Percentiles rank a stretch among this genome's conserved stretches.
phyloP scores from a whole-genome alignment of 2,329 filamentous ascomycete species.

The Fusarium sacchari region DNA sequence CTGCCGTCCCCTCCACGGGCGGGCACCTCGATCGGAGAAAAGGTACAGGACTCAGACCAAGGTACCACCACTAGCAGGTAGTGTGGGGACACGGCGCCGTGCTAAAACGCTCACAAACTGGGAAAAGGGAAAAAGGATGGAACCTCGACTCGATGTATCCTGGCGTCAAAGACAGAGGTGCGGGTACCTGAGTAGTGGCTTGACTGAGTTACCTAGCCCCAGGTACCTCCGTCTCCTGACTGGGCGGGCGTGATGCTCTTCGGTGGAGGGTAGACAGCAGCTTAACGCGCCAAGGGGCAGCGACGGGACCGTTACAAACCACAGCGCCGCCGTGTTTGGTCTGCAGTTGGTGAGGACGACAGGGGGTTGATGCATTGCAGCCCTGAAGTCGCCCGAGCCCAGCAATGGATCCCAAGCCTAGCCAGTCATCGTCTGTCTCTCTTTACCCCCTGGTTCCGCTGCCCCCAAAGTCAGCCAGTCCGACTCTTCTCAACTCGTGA shows the following conservation, averaged over 20 bases:
- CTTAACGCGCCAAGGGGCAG: constrained; percentile 37
- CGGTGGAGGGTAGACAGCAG: constrained; percentile 20
- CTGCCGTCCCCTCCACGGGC: constrained; percentile 14
- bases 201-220: constrained; percentile 30
- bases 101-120: constrained; percentile 24
- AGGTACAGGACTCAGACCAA: constrained; percentile 17
- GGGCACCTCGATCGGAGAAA: constrained; percentile 30
- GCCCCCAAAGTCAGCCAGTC: constrained; percentile 26
- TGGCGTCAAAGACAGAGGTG: constrained; percentile 23
- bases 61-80: constrained; percentile 25
- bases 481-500: constrained; percentile 9
- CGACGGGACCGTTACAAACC: constrained; percentile 36
- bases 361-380: constrained; percentile 34
- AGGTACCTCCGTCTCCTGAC: constrained; percentile 33
- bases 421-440: constrained; percentile 20
- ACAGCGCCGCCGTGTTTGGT: constrained; percentile 21
- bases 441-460: constrained; percentile 27
- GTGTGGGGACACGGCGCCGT: constrained; percentile 27
- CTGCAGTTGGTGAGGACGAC: constrained; percentile 14
- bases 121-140: constrained; percentile 34
- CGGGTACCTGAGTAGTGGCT: constrained; percentile 35
- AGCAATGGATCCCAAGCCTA: constrained; percentile 20
- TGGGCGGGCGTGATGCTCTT: constrained; percentile 25
- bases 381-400: constrained; percentile 31
- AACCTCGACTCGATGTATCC: constrained; percentile 29